A percentile compares a stretch with the other conserved stretches of the same genome.
Evolutionary conservation across 345 rosid genomes (phyloP).

Genomic region (Salix dunnii): DNA sequence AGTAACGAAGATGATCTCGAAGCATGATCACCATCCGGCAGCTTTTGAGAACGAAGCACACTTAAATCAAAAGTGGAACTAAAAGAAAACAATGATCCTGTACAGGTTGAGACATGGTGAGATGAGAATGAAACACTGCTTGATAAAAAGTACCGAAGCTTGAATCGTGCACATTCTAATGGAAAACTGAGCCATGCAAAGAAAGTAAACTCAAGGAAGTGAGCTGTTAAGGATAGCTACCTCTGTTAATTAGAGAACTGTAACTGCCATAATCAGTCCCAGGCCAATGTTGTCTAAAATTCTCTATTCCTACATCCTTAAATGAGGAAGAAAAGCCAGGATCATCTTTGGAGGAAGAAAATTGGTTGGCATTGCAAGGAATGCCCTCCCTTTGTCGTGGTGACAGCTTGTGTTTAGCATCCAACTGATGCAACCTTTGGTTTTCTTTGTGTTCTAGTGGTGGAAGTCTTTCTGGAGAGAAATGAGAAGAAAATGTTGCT

Average conservation of each 20-base stretch:
- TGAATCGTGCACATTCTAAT: constrained; percentile 4
- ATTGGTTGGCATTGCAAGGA: constrained; percentile 23
- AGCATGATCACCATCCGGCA: constrained; percentile 29
- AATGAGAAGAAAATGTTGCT: constrained; percentile 23
- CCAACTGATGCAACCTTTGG: constrained; percentile 22
- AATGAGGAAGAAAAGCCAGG: constrained; percentile 32
- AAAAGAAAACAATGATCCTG: constrained; percentile 31
- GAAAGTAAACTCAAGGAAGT: constrained; percentile 43
- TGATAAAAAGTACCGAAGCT: constrained; percentile 19
- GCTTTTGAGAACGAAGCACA: constrained; percentile 33
- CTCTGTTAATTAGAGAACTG: constrained; percentile 30
- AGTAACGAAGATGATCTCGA: constrained; percentile 33
- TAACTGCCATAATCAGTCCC: constrained; percentile 33
- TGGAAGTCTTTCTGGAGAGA: constrained; percentile 24
- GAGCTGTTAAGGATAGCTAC: constrained; percentile 36
- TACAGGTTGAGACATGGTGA: constrained; percentile 29
- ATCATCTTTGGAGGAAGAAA: constrained; percentile 31
- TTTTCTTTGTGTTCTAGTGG: constrained; percentile 24
- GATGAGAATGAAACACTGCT: constrained; percentile 16
- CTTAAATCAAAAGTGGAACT: constrained; percentile 31
- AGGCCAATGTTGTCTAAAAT: constrained; percentile 29
- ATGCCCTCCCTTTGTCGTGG: constrained; percentile 21
- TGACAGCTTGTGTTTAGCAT: constrained; percentile 24
- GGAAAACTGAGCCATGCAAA: constrained; percentile 28
- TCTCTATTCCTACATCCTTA: constrained; percentile 34